Conservation (phyloP, 2,329 filamentous ascomycete genomes). For the Myriosclerotinia duriaeana region DNA sequence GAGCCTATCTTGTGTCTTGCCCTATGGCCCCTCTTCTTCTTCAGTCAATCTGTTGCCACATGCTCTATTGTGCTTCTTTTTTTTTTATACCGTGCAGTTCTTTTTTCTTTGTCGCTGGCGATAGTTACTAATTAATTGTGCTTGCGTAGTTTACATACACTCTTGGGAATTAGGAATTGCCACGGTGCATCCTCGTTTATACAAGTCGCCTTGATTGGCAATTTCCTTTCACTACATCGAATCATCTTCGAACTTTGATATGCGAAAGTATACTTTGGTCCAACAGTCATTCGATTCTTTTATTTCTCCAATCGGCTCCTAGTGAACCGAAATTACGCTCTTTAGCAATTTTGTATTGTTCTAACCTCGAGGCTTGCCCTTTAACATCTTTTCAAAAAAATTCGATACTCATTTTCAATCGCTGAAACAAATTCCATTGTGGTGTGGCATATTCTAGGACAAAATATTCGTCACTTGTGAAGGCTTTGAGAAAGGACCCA, state of each 20-base stretch:
- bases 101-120: constrained; percentile 28
- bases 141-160: neutral
- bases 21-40: constrained; percentile 16
- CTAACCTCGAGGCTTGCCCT: constrained; percentile 31
- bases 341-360: constrained; percentile 31
- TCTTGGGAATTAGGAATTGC: constrained; percentile 2
- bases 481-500: constrained; percentile 1
- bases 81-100: constrained; percentile 24
- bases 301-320: constrained; percentile 34
- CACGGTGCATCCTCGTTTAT: constrained; percentile 2
- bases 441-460: constrained; percentile 5
- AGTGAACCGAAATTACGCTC: constrained; percentile 38
- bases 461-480: neutral
- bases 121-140: constrained; percentile 28
- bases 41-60: constrained; percentile 17
- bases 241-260: constrained; percentile 24
- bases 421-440: constrained; percentile 21
- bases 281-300: constrained; percentile 32
- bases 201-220: neutral
- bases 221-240: constrained; percentile 23
- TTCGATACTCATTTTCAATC: constrained; percentile 19
- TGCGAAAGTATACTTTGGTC: constrained; percentile 30
- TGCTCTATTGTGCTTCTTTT: constrained; percentile 9
- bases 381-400: constrained; percentile 25
- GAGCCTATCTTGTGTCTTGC: constrained; percentile 10